Evolutionary conservation across 352 stramenopile species (phyloP).

Genomic region (Pythium biforme): DNA sequence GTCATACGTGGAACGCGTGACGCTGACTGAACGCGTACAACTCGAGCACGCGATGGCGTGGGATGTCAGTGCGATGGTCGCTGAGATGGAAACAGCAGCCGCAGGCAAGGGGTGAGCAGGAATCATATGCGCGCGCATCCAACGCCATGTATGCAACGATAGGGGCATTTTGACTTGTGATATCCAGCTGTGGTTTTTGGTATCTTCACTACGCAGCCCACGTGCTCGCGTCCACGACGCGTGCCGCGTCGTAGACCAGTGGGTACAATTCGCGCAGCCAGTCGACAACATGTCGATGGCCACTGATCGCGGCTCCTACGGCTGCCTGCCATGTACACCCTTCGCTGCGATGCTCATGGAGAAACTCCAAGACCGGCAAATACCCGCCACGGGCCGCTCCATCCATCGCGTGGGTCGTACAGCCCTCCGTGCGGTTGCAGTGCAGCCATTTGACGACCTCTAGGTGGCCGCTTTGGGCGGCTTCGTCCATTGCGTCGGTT

Average conservation of each 20-base stretch:
- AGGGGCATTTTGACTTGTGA: too few species aligned
- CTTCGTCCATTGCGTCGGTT: slow-evolving; percentile 12
- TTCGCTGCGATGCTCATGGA: slow-evolving; percentile 11
- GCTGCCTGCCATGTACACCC: slow-evolving; percentile 12
- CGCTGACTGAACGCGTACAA: slow-evolving; percentile 41
- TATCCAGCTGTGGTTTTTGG: too few species aligned
- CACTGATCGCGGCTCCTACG: slow-evolving; percentile 1
- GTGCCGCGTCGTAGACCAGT: slow-evolving; percentile 1
- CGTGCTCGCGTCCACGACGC: background rate
- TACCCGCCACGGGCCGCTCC: slow-evolving; percentile 4
- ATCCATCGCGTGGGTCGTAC: slow-evolving; percentile 10
- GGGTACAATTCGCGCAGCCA: slow-evolving; percentile 11
- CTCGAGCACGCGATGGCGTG: slow-evolving; percentile 36
- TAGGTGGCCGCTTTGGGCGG: slow-evolving; percentile 4
- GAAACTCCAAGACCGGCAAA: slow-evolving; percentile 10
- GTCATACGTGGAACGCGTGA: slow-evolving; percentile 52
- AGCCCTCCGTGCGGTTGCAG: slow-evolving; percentile 6
- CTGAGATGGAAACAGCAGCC: slow-evolving; percentile 19
- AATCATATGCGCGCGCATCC: too few species aligned
- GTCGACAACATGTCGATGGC: slow-evolving; percentile 7
- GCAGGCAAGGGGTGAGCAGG: background rate
- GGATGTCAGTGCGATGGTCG: slow-evolving; percentile 22
- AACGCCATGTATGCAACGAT: too few species aligned
- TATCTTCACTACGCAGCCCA: background rate
- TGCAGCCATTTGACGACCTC: slow-evolving; percentile 15